Evolutionary conservation across 2,329 filamentous ascomycete species (phyloP).

Genomic region (Cucurbitaria berberidis): DNA sequence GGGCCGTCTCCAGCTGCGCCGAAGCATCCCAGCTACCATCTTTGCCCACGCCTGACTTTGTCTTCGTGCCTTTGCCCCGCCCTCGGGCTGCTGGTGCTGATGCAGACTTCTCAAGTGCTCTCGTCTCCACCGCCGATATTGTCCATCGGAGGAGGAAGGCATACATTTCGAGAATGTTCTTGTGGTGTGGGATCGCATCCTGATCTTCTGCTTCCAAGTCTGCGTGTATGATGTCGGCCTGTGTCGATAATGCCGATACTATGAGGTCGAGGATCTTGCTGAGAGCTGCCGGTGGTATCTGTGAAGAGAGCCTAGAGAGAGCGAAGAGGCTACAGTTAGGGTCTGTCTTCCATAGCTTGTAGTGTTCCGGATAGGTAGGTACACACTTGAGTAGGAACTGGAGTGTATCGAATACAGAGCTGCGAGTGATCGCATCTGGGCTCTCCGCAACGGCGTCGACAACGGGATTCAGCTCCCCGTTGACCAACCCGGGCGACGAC

Average conservation of each 20-base stretch:
- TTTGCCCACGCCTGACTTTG: conserved; percentile 64
- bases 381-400: conserved; percentile 97
- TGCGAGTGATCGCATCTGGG: conserved; percentile 83
- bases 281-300: conserved; percentile 79
- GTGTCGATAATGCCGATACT: conserved; percentile 81
- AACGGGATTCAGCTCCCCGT: conserved; percentile 86
- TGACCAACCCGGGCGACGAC: conserved; percentile 75
- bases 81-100: conserved; percentile 73
- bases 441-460: conserved; percentile 91
- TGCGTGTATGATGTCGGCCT: conserved; percentile 83
- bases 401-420: conserved; percentile 84
- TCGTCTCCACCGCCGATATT: conserved; percentile 90
- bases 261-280: conserved; percentile 93
- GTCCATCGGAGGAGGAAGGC: conserved; percentile 95
- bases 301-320: conserved; percentile 77
- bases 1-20: conserved; percentile 81
- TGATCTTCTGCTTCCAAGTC: conserved; percentile 93
- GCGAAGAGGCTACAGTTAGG: conserved; percentile 67
- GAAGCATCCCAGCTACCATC: conserved; percentile 89
- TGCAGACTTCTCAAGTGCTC: conserved; percentile 87
- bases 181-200: conserved; percentile 78
- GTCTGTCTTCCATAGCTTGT: conserved; percentile 43
- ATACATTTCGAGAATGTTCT: conserved; percentile 89
- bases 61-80: conserved; percentile 75
- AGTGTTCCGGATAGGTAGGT: conserved; percentile 53